Evolutionary conservation across 257 asterid species (phyloP).

Genomic region (Paulownia fortunei): DNA sequence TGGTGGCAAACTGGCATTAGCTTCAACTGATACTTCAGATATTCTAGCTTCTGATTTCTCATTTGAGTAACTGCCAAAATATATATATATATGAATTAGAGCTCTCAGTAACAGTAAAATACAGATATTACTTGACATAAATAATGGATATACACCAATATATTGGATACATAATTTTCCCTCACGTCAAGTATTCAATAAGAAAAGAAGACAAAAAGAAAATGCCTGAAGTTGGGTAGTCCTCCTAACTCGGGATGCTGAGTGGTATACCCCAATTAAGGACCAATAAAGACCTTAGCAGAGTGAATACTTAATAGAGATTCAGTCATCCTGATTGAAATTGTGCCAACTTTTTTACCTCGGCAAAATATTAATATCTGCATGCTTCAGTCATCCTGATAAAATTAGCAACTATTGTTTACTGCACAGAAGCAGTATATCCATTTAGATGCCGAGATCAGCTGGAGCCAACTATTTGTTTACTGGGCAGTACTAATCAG

Average conservation of each 20-base stretch:
- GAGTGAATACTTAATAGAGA: no score
- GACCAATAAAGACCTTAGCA: neutral
- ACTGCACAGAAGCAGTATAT: neutral
- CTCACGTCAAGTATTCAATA: neutral
- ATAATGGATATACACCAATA: neutral
- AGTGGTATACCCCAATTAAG: neutral
- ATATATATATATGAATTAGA: neutral
- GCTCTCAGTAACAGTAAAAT: neutral
- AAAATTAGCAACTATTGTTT: neutral
- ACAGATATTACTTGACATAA: neutral
- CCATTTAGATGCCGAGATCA: no score
- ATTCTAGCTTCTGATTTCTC: constrained; percentile 90
- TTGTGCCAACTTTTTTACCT: no score
- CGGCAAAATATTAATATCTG: no score
- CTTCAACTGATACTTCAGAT: constrained; percentile 61
- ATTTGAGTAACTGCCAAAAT: constrained; percentile 61
- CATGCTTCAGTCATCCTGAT: neutral
- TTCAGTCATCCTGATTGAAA: no score
- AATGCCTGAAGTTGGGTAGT: neutral
- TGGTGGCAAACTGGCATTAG: constrained; percentile 41
- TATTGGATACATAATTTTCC: neutral
- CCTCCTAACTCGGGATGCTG: neutral
- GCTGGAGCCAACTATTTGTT: no score
- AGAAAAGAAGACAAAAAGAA: neutral
- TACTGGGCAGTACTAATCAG: neutral